Percentiles rank a stretch among this genome's conserved stretches.
phyloP scores from a whole-genome alignment of 1,284 basidiomycete genomes.

The Lignosus rhinocerotis region DNA sequence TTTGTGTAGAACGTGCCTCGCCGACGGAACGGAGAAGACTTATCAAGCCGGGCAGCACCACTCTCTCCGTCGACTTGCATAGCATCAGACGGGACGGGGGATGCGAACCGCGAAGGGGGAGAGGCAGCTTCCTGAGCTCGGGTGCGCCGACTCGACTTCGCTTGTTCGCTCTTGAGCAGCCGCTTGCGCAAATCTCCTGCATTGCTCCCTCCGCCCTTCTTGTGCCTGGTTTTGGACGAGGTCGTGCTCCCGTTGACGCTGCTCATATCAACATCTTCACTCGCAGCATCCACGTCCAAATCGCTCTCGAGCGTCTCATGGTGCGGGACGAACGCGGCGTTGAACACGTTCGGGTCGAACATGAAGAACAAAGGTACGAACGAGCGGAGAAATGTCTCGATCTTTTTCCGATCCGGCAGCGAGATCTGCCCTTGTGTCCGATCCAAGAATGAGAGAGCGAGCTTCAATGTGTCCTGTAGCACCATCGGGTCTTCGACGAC shows the following conservation, averaged over 20 bases:
- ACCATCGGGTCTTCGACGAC: slow-evolving; percentile 76
- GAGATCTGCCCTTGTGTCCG: slow-evolving; percentile 79
- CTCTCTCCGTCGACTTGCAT: slow-evolving; percentile 37
- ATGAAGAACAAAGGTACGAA: slow-evolving; percentile 78
- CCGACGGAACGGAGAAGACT: slow-evolving; percentile 38
- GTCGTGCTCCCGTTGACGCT: slow-evolving; percentile 38
- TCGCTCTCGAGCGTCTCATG: slow-evolving; percentile 48
- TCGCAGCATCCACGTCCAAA: slow-evolving; percentile 45
- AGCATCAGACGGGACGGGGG: slow-evolving; percentile 52
- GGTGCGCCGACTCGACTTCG: slow-evolving; percentile 65
- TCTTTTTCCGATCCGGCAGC: slow-evolving; percentile 73
- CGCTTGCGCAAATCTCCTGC: slow-evolving; percentile 73
- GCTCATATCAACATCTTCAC: slow-evolving; percentile 51
- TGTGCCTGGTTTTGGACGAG: slow-evolving; percentile 39
- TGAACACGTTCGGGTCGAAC: slow-evolving; percentile 71
- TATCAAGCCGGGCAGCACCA: slow-evolving; percentile 13
- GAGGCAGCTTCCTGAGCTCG: slow-evolving; percentile 46
- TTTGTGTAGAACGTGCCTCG: slow-evolving; percentile 85
- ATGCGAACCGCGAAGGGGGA: slow-evolving; percentile 52
- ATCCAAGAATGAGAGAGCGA: slow-evolving; percentile 90
- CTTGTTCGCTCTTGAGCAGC: slow-evolving; percentile 75
- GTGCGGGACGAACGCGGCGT: slow-evolving; percentile 59
- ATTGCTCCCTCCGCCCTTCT: slow-evolving; percentile 41
- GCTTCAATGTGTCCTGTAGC: slow-evolving; percentile 85
- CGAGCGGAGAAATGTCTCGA: slow-evolving; percentile 83